Evolutionary conservation across 768 basidiomycete genomes (phyloP), one percentile per base, ranked within the genome.

Genomic region (Trametes cingulata): DNA sequence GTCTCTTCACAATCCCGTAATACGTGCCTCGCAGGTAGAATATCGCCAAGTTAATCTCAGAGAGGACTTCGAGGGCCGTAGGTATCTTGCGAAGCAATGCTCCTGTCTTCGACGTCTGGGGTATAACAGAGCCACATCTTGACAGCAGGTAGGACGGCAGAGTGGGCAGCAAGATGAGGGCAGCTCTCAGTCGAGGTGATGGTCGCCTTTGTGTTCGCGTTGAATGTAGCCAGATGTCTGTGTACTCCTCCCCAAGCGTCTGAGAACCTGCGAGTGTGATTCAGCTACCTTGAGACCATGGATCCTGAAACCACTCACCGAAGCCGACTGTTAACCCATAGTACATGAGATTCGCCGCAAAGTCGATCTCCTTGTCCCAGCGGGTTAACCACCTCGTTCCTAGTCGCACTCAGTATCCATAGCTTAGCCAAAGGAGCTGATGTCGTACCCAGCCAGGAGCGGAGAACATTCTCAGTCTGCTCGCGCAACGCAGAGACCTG

Each of bases 191-290:
- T 50, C 68, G 68, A 20, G 65, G 71, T 14, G 85, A 76, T 2
- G 85, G 87, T 20, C 79, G 79, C 4, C 72, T 65, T 33, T 71
- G 65, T 0, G 72, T 75, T 27, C 71, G 73, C 2, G 76, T 69
- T 12, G 86, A 84, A 57, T 86, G 83, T 64, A 86, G 84, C 89
- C 91, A 91, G 35, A 90, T 86, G 67, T 89, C 88, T 0, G 91
- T 93, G 67, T 95, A 95, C 69, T 95, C 93, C 72, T 95, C 93
- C n/a, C 93, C 93, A 0, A 94, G 78, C 4, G 89, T 93, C 72
- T 94, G 92, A 10, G 80, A 81, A 15, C 86, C 92, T 94, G 60
- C 52, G 39, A 9, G n/a, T n/a, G n/a, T 10, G 27, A 52, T 5
- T 43, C 19, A 58, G 42, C n/a, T 22, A 15, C 6, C 14, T 13